These are phyloP conservation scores for Silene latifolia DNA, from an alignment of 148 eudicot genomes.

Conservation along the genomic window DNA sequence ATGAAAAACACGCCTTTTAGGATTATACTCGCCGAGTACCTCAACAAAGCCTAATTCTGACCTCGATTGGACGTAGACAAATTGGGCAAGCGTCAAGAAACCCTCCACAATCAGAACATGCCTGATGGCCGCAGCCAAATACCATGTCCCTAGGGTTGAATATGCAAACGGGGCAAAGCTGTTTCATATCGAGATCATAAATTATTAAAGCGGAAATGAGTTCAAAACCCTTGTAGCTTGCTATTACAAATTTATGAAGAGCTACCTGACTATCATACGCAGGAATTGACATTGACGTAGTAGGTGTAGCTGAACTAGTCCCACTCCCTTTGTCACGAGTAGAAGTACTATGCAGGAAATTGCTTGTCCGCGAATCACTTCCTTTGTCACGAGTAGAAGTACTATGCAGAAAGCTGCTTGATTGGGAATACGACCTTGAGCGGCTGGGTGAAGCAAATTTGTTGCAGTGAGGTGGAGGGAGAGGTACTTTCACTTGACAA, in stretches of 20 bases:
- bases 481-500: conserved; percentile 59
- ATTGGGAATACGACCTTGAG: conserved; percentile 43
- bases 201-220: too few species aligned
- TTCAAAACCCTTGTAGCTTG: too few species aligned
- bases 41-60: conserved; percentile 76
- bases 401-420: conserved; percentile 50
- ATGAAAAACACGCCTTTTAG: neutral
- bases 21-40: neutral
- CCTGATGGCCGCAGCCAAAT: conserved; percentile 98
- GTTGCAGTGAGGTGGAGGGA: conserved; percentile 70
- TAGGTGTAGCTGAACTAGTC: conserved; percentile 25
- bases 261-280: conserved; percentile 58
- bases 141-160: conserved; percentile 84
- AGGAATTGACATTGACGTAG: conserved; percentile 37
- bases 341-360: conserved; percentile 45
- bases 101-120: conserved; percentile 89
- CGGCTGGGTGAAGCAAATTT: conserved; percentile 33
- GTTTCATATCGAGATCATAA: conserved; percentile 14
- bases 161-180: conserved; percentile 90
- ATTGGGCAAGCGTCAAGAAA: conserved; percentile 74
- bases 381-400: conserved; percentile 31
- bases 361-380: conserved; percentile 37
- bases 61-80: conserved; percentile 61
- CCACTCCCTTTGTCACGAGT: conserved; percentile 25
- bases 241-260: too few species aligned